Base-by-base conservation (phyloP, 768 basidiomycete genomes). In the Leucosporidium scottii region DNA sequence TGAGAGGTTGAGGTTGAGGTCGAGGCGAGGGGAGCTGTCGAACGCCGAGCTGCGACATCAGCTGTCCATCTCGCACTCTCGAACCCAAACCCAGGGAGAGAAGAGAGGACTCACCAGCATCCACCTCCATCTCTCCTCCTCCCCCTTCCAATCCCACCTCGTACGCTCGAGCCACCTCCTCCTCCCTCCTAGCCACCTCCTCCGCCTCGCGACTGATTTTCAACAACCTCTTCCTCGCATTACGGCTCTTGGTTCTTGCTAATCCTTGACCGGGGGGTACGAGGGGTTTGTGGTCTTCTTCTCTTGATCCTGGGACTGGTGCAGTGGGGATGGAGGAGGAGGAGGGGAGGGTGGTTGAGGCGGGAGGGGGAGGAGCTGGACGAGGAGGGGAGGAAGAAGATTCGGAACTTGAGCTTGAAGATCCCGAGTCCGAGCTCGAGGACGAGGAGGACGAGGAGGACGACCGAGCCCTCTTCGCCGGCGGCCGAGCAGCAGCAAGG, bases 201-300 rank as follows among this genome's bases (percentile, higher is more conserved):
- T 44, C 39, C 8, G 39, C 39, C 39, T 44, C 39, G 8, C 39
- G 6, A 15, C 39, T 44, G 15, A 13, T 13, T 13, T 44, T 44
- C 8, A 44, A 15, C 39, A 44, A 17, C 8, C 39, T 8, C 39
- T 72, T 72, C 18, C 71, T 48, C 50, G 60, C 17, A 51, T 72
- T 72, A 3, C 71, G 67, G 21, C 61, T 66, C 20, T 64, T 54
- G 0, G 71, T 72, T 2, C 62, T 7, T 4, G 28, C 50, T 25
- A 39, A 27, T 0, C 71, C 71, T 7, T n/a, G 15, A 0, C 67
- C 71, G 4, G 71, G 71, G 2, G 64, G n/a, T 1, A 72, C 61
- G 51, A 44, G 30, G 44, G 28, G 30, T 4, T 31, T 58, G n/a
- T n/a, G 7, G 2, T 48, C 25, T 25, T 23, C 50, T 39, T 15